Base-by-base conservation (phyloP, 1,284 basidiomycete genomes). In the Veloboletus limbatus region DNA sequence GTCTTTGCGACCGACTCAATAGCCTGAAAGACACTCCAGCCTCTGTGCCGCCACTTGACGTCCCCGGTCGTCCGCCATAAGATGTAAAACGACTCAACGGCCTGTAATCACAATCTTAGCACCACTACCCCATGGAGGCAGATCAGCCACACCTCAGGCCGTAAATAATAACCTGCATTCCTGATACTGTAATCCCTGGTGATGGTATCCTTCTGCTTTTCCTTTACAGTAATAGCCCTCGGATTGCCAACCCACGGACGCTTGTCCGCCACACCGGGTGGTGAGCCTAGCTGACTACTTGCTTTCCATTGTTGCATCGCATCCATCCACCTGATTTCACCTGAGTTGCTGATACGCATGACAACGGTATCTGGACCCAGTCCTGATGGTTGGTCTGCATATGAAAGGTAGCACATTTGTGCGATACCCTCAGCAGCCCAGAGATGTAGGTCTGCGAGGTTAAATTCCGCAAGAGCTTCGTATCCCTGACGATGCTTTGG, bases 21-120 rank as follows among this genome's bases (percentile, higher is more conserved):
- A 1, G 85, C 77, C 55, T 81, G 67, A 60, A 89, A 92, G 25
- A 92, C 78, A 39, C 63, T 69, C 87, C 87, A 92, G 2, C 88
- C 89, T 46, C 82, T 77, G 49, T 91, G 79, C 34, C 88, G 70
- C 88, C 88, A 90, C 38, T 73, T 75, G 14, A 65, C 60, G 47
- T 90, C 79, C 0, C 81, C 78, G 3, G 87, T 89, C 14, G 78
- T 79, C 34, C 80, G 73, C 82, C 83, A 90, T 49, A 89, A 62
- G 20, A 85, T 62, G 58, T 83, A 87, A 51, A 87, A 75, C 38
- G 76, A 81, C 57, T 88, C 86, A 7, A 87, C 65, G 3, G 86
- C 75, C 83, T 89, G 43, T 2, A 40, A 41, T 35, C 8, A 37
- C 24, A 39, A 22, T 9, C 20, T 48, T 24, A 48, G 30, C 4